Base-by-base conservation (phyloP, 2,329 filamentous ascomycete genomes). In the Cordyceps cateniannulata region DNA sequence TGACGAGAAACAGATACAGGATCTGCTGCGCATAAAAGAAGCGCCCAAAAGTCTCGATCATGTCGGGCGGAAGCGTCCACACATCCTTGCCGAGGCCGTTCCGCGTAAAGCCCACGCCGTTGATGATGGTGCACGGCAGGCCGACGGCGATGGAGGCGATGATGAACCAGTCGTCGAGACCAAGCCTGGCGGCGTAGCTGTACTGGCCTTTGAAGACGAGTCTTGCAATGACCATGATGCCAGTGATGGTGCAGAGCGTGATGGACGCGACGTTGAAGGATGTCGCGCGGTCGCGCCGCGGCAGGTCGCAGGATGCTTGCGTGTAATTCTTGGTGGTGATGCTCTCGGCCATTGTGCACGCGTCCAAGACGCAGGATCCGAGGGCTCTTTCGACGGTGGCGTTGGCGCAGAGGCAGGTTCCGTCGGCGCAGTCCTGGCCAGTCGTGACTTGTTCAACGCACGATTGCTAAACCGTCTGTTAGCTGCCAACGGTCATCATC, bases 11-110 rank as follows among this genome's bases (percentile, higher is more conserved):
- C 65, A 83, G 81, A 67, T 84, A 82, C 22, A 81, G 57, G 8
- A 72, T 63, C 29, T 77, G 75, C 65, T 74, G 71, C 62, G 74
- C 66, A 64, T 77, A 82, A 25, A 81, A 76, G 64, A 69, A 75
- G 20, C 72, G 70, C 5, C 73, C 67, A 32, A 84, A 79, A 1
- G 67, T 67, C 29, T 75, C 78, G 51, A 85, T 74, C 14, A 72
- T 65, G 0, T 72, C 67, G 0, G 73, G 69, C 0, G 70, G 60
- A 3, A 84, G 63, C 0, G 78, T 80, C 81, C 81, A 84, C 12
- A 82, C 72, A 55, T 84, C 81, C 20, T 68, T 73, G 8, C 81
- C 80, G 8, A 83, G 69, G 1, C 81, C 81, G 57, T 77, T 71
- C 27, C 70, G 65, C 0, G 65, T 67, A 7, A 71, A 64, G 5